Evolutionary conservation across 345 rosid genomes (phyloP).

Genomic region (Citrus cavaleriei): DNA sequence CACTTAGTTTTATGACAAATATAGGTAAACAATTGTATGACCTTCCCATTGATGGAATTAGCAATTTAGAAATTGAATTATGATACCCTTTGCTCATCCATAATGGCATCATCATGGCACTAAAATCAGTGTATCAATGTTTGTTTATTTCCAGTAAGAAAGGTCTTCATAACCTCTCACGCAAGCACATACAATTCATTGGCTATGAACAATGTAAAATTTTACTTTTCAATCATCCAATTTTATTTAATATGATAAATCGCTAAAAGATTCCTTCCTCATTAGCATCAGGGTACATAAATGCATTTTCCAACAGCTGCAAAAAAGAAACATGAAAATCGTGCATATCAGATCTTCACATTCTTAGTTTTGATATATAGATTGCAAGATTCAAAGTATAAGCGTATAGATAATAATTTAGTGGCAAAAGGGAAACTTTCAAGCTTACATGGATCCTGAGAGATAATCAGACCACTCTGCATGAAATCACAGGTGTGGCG

Average conservation of each 20-base stretch:
- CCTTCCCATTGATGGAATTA: not conserved
- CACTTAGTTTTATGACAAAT: not conserved
- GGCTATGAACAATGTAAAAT: not conserved
- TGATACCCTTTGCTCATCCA: not conserved
- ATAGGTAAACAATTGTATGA: not conserved
- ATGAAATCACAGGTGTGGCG: constrained; percentile 33
- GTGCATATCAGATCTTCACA: not conserved
- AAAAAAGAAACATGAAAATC: not conserved
- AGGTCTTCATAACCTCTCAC: too few relatives aligned
- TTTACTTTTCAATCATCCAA: not conserved
- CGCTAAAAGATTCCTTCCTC: not conserved
- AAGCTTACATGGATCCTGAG: constrained; percentile 3
- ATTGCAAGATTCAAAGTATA: too few relatives aligned
- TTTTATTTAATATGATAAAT: not conserved
- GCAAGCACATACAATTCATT: too few relatives aligned
- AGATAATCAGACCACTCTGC: constrained; percentile 10
- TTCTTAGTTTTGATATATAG: too few relatives aligned
- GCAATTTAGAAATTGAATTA: not conserved
- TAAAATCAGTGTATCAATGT: too few relatives aligned
- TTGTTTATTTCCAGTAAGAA: not conserved
- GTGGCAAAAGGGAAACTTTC: not conserved
- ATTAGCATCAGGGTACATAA: not conserved
- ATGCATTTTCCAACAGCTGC: constrained; percentile 6
- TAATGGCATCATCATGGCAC: too few relatives aligned
- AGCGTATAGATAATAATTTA: too few relatives aligned